Percentiles rank a stretch among this genome's conserved stretches.
These are phyloP conservation scores for Coriaria nepalensis DNA, from an alignment of 306 rosid species.

Conservation along the genomic window DNA sequence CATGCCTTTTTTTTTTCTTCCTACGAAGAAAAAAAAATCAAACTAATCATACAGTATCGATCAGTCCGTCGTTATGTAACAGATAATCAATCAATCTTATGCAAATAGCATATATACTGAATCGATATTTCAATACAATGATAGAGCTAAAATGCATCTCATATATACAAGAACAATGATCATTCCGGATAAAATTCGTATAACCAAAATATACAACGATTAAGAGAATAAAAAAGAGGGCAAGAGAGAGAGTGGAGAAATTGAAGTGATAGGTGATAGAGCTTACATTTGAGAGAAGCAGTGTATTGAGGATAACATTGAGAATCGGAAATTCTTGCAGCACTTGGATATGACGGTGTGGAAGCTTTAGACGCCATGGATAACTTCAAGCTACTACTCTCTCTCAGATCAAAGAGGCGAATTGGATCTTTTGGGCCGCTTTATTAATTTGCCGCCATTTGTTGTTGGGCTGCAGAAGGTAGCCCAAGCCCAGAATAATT, in stretches of 20 bases:
- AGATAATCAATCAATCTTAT: too few species aligned
- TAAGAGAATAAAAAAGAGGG: neutral
- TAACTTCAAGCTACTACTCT: neutral
- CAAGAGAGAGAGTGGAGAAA: neutral
- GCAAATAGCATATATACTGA: neutral
- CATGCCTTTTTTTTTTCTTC: too few species aligned
- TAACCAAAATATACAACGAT: neutral
- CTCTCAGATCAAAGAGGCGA: neutral
- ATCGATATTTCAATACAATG: neutral
- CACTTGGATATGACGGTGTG: constrained; percentile 45
- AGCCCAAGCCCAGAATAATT: too few species aligned
- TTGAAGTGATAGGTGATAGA: neutral
- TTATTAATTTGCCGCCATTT: too few species aligned
- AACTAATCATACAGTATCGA: too few species aligned
- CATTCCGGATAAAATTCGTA: too few species aligned
- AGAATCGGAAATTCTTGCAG: constrained; percentile 76
- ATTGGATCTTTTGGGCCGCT: too few species aligned
- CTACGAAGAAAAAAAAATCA: too few species aligned
- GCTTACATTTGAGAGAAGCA: constrained; percentile 75
- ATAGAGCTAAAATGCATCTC: too few species aligned
- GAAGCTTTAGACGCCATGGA: constrained; percentile 46
- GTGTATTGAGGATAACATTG: constrained; percentile 72
- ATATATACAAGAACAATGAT: too few species aligned
- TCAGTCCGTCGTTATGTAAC: too few species aligned
- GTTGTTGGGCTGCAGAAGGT: too few species aligned